Conservation (phyloP, 108 stramenopile genomes). For the Nitzschia sp. region DNA sequence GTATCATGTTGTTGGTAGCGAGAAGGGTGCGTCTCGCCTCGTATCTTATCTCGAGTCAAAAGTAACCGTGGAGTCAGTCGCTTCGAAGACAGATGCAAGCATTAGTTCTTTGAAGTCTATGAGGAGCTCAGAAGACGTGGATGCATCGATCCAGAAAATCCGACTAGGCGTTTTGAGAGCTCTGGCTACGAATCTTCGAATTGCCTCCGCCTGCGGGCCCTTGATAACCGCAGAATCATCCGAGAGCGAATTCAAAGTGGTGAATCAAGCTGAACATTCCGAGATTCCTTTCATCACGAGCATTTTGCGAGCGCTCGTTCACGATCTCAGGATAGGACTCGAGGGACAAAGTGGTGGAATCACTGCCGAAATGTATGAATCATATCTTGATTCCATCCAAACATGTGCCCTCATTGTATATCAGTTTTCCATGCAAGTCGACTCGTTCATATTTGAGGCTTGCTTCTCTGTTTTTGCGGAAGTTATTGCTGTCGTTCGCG, state of each 20-base stretch:
- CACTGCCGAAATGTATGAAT: constrained; percentile 16
- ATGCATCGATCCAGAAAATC: constrained; percentile 15
- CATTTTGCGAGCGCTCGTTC: constrained; percentile 17
- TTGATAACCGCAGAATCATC: background rate
- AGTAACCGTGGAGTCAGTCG: background rate
- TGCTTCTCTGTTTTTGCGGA: constrained; percentile 2
- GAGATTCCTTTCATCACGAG: constrained; percentile 3
- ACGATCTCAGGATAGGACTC: constrained; percentile 28
- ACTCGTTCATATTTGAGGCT: background rate
- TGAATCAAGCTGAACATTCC: background rate
- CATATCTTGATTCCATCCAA: constrained; percentile 20
- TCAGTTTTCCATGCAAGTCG: background rate
- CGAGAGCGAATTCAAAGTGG: background rate
- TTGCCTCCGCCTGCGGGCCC: background rate
- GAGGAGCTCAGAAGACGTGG: constrained; percentile 23
- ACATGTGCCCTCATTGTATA: constrained; percentile 18
- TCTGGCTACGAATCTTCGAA: constrained; percentile 8
- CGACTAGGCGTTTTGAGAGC: constrained; percentile 20
- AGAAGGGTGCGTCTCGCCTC: constrained; percentile 21
- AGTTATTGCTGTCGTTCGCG: background rate
- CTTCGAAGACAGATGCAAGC: background rate
- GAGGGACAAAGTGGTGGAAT: constrained; percentile 39
- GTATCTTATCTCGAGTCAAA: constrained; percentile 24
- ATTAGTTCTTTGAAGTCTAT: constrained; percentile 16
- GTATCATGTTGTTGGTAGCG: constrained; percentile 29